Base-by-base conservation (phyloP, 2,329 filamentous ascomycete species). In the Decorospora gaudefroyi region DNA sequence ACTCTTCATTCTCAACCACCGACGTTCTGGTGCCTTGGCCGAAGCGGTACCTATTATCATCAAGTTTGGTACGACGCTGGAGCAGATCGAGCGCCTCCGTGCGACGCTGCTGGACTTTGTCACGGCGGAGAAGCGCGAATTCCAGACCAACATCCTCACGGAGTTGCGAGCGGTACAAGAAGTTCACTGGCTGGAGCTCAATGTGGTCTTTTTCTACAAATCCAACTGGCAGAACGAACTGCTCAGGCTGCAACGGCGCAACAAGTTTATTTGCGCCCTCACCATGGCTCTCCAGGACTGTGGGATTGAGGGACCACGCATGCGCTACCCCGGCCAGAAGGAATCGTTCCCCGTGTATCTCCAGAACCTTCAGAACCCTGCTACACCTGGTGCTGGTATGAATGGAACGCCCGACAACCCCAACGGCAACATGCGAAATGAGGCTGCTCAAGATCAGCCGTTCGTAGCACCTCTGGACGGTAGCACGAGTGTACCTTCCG, bases 151-250 rank as follows among this genome's bases (percentile, higher is more conserved):
- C 55, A 90, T 96, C 44, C 80, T 96, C 25, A 95, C 89, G 0
- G 90, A 96, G 70, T 77, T 97, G 57, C 83, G 82, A 16, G 83
- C 84, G 6, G 84, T 97, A 37, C 83, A 85, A 16, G 86, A 96
- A 59, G 88, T 90, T 23, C 89, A 92, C 66, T 88, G 86, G 4
- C 85, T 95, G 63, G 90, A 85, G 3, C 80, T 96, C 63, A 96
- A 96, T 70, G 84, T 97, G 43, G 85, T 96, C 62, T 96, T 96
- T 76, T 96, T 96, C 77, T 95, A 96, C 80, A 96, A 96, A 71
- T 90, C 87, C 46, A 96, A 92, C 69, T 96, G 88, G 82, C 92
- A 97, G 68, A 96, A 96, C 66, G 92, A 97, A 67, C 78, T 95
- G 30, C 78, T 96, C 16, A 90, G 92, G 73, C 80, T 97, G 2